Percentiles rank a stretch among this genome's conserved stretches.
Conservation (phyloP, 2,329 filamentous ascomycete genomes). For the Fusarium pseudonygamai region DNA sequence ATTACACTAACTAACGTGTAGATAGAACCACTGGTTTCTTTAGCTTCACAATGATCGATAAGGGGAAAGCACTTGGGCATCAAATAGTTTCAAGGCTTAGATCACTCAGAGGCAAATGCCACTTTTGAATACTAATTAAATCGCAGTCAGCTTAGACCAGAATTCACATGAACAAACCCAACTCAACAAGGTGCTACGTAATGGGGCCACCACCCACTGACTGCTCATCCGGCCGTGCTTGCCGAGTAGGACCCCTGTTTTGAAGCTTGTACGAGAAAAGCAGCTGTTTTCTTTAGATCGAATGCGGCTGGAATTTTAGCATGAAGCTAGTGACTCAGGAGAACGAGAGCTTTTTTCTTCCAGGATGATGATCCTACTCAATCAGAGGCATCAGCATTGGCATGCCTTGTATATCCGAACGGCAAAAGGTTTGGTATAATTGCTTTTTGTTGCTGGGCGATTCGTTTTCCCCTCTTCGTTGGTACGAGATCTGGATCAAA, state of each 20-base stretch:
- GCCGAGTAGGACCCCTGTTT: not conserved
- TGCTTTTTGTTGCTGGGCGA: not conserved
- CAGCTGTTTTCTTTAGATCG: not conserved
- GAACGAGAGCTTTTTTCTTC: not conserved
- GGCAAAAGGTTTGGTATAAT: not conserved
- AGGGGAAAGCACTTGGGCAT: not conserved
- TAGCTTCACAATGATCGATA: not conserved
- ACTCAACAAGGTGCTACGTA: not conserved
- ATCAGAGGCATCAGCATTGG: not conserved
- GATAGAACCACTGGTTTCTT: not conserved
- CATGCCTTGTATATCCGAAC: not conserved
- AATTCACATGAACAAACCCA: not conserved
- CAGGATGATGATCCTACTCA: not conserved
- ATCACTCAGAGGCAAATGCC: not conserved
- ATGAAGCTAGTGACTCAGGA: not conserved
- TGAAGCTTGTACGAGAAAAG: conserved; percentile 10
- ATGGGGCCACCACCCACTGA: not conserved
- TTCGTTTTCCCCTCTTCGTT: not conserved
- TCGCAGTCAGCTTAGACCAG: not conserved
- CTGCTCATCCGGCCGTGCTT: not conserved
- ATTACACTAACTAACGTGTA: not conserved
- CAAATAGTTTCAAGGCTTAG: not conserved
- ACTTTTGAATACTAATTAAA: not conserved
- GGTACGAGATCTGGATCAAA: not conserved
- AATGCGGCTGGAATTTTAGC: not conserved